Evolutionary conservation across 331 rosid species (phyloP).

Genomic region (Malus hybrid): DNA sequence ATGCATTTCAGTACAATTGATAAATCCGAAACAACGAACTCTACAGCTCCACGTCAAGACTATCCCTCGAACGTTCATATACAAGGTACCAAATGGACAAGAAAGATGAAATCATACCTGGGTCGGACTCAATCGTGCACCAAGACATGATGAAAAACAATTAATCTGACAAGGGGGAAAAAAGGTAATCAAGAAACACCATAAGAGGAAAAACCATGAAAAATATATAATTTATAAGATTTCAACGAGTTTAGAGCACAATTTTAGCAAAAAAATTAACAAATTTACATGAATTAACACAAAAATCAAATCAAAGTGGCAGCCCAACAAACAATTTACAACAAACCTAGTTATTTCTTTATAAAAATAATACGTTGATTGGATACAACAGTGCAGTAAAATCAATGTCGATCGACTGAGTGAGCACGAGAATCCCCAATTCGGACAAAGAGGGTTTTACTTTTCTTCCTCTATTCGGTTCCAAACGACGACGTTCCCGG

Average conservation of each 20-base stretch:
- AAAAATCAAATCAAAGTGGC: background rate
- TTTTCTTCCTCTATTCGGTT: background rate
- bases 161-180: constrained; percentile 14
- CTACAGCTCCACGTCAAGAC: background rate
- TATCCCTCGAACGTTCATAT: background rate
- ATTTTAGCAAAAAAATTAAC: background rate
- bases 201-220: background rate
- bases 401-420: background rate
- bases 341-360: background rate
- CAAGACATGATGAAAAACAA: constrained; percentile 38
- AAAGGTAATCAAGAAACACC: background rate
- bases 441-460: background rate
- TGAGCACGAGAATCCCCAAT: background rate
- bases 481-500: background rate
- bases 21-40: background rate
- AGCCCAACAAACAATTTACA: background rate
- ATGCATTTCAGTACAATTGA: background rate
- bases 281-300: background rate
- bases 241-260: background rate
- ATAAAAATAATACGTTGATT: background rate
- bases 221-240: background rate
- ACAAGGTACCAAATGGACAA: background rate
- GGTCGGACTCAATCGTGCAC: constrained; percentile 68
- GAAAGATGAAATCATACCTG: constrained; percentile 23
- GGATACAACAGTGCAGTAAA: background rate